Percentiles rank a stretch among this genome's conserved stretches.
phyloP scores from a whole-genome alignment of 176 grass and related monocot species.

The Phoenix dactylifera region DNA sequence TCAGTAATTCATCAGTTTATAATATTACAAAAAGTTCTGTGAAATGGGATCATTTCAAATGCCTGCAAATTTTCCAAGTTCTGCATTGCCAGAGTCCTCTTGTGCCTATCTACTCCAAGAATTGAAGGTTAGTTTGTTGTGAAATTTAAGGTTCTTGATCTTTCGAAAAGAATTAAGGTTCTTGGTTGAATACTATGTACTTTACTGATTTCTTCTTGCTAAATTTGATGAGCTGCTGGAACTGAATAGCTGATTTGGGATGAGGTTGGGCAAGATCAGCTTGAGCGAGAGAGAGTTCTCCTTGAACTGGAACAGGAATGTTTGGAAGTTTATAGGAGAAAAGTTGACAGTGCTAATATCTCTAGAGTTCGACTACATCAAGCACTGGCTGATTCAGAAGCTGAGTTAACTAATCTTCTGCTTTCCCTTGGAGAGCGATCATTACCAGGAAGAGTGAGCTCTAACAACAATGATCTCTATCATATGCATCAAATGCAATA shows the following conservation, averaged over 20 bases:
- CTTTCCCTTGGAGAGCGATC: constrained; percentile 97
- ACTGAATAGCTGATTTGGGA: constrained; percentile 83
- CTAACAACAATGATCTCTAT: neutral
- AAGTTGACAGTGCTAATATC: constrained; percentile 82
- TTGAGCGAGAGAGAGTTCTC: constrained; percentile 65
- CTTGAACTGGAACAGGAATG: constrained; percentile 76
- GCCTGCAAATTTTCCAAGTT: constrained; percentile 25
- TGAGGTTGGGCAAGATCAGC: constrained; percentile 72
- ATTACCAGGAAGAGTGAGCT: constrained; percentile 60
- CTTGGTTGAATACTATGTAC: too few species aligned
- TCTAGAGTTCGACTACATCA: constrained; percentile 76
- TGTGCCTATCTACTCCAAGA: constrained; percentile 88
- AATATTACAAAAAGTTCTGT: constrained; percentile 20
- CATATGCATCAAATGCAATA: too few species aligned
- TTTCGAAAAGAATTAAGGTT: too few species aligned
- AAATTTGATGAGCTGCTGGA: constrained; percentile 2
- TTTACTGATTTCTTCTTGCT: too few species aligned
- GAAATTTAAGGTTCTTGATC: neutral
- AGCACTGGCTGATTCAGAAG: constrained; percentile 86
- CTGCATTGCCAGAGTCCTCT: constrained; percentile 56
- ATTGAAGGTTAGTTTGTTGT: constrained; percentile 49
- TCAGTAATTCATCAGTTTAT: constrained; percentile 7
- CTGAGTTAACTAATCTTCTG: constrained; percentile 87
- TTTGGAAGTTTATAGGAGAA: constrained; percentile 76
- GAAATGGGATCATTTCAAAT: constrained; percentile 66